These are phyloP conservation scores for Emmonsia crescens DNA, from an alignment of 2,329 filamentous ascomycete species.

Conservation along the genomic window DNA sequence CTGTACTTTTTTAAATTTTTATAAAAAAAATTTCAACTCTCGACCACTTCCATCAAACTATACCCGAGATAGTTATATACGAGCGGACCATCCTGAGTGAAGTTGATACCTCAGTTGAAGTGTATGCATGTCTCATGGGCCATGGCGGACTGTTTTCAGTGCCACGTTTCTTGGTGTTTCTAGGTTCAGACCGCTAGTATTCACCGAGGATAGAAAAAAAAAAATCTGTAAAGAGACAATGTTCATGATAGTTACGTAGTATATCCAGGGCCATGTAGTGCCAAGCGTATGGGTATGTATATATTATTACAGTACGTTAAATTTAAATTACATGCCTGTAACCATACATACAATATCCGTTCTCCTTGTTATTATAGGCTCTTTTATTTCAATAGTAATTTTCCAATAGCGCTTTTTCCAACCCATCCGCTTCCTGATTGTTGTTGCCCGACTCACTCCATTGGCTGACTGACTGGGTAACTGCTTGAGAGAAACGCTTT, in stretches of 20 bases:
- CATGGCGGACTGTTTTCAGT: too few relatives aligned
- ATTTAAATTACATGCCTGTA: background rate
- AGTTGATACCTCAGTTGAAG: background rate
- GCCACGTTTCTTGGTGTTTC: background rate
- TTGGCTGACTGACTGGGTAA: background rate
- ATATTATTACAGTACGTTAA: background rate
- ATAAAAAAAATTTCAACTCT: too few relatives aligned
- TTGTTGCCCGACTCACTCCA: background rate
- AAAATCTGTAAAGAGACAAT: background rate
- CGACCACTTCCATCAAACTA: background rate
- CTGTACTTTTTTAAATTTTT: background rate
- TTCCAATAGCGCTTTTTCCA: background rate
- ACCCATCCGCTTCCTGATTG: background rate
- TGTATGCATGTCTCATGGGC: conserved; percentile 1
- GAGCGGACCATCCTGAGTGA: background rate
- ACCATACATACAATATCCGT: background rate
- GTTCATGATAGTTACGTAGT: background rate
- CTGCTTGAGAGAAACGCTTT: background rate
- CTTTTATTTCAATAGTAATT: too few relatives aligned
- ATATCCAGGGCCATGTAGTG: background rate
- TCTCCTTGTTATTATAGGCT: too few relatives aligned
- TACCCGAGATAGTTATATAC: background rate
- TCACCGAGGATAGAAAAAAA: background rate
- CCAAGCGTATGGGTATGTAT: background rate
- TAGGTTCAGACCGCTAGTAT: background rate